Base-by-base conservation (phyloP, 1,284 basidiomycete genomes). In the Apiotrichum gamsii region DNA sequence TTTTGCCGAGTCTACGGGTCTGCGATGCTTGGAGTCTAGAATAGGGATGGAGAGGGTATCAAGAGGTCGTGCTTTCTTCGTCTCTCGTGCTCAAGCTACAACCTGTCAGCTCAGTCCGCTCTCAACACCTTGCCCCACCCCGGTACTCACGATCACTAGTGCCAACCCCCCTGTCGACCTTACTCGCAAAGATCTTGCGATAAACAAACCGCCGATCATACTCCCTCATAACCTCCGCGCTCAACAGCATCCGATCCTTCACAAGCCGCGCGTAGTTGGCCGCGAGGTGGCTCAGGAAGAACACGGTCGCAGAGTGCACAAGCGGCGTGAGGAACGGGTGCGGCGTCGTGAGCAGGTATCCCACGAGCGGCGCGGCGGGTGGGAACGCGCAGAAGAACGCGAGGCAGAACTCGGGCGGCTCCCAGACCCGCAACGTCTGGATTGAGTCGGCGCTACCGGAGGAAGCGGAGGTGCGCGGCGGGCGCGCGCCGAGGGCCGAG, bases 181-280 rank as follows among this genome's bases (percentile, higher is more conserved):
- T 60, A 20, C 57, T 52, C 5, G 61, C 58, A 51, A 69, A 71
- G 19, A 73, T 45, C 42, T 58, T 57, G 37, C 62, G 65, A 45
- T 70, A 72, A 5, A 72, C 71, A 39, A 73, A 73, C 33, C 69
- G 52, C 39, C 60, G 57, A 49, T 72, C 70, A 43, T 73, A 72
- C 56, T 73, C 71, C 40, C 65, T 56, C 70, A 72, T 71, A 21
- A 73, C 71, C 49, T 73, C 70, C 16, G 69, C 64, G 16, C 55
- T 57, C 23, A 73, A 57, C 14, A 70, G 40, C 65, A 67, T 64
- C 33, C 64, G 57, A 43, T 73, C 71, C 40, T 67, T 69, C 37
- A 72, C 65, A 20, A 73, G 56, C 48, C 69, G 69, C 9, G 58
- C 49, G 30, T 58, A 69, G n/a, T 49, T 57, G 4, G 56, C 48